phyloP scores from a whole-genome alignment of 495 filamentous ascomycete genomes.

The Aspergillus avenaceus region DNA sequence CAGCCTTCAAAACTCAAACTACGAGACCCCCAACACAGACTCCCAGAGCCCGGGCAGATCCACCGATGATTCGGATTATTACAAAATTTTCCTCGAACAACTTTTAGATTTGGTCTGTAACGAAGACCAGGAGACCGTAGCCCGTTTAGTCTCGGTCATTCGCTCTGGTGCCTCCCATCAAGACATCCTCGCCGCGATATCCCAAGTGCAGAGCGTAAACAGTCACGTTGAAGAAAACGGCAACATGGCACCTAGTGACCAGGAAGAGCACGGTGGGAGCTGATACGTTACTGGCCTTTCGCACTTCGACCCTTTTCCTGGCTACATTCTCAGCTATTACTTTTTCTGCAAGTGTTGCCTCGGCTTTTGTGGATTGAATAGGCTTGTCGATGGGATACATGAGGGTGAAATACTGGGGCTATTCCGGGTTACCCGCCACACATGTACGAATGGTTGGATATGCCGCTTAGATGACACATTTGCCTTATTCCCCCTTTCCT shows the following conservation, averaged over 20 bases:
- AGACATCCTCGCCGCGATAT: conserved; percentile 24
- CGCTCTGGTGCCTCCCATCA: conserved; percentile 31
- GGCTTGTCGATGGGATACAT: neutral
- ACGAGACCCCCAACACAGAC: neutral
- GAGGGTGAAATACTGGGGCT: neutral
- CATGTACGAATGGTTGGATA: neutral
- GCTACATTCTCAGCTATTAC: neutral
- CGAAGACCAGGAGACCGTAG: conserved; percentile 20
- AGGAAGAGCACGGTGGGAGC: neutral
- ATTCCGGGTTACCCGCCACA: neutral
- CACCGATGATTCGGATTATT: conserved; percentile 19
- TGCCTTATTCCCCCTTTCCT: neutral
- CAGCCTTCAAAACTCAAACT: conserved; percentile 1
- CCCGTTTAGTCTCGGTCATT: conserved; percentile 25
- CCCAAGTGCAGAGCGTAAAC: conserved; percentile 6
- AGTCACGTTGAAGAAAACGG: neutral
- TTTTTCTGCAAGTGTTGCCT: neutral
- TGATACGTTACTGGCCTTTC: neutral
- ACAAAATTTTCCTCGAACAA: conserved; percentile 25
- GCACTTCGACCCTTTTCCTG: too few relatives aligned
- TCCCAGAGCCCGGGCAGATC: neutral
- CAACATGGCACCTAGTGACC: neutral
- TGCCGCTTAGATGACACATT: neutral
- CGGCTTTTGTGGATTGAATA: neutral
- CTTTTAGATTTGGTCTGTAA: conserved; percentile 26